phyloP scores from a whole-genome alignment of 2,329 filamentous ascomycete species.

The Ustulina deusta region DNA sequence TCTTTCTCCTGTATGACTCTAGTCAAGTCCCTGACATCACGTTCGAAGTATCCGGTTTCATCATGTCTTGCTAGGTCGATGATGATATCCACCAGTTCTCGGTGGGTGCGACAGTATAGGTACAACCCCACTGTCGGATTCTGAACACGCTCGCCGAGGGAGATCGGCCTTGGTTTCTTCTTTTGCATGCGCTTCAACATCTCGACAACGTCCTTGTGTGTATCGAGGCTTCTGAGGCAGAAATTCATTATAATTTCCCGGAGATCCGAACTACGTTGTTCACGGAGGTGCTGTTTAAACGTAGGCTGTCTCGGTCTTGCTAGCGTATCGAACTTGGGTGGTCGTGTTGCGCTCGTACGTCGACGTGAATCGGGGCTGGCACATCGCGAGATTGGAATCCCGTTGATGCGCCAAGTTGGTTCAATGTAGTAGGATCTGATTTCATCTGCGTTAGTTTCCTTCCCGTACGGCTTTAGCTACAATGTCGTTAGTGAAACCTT shows the following conservation, averaged over 20 bases:
- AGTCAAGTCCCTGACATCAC: constrained; percentile 33
- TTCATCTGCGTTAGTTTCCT: background rate
- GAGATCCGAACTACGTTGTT: constrained; percentile 28
- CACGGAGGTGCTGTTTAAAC: constrained; percentile 18
- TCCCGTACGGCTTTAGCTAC: too few relatives aligned
- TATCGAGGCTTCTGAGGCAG: constrained; percentile 30
- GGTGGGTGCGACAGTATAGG: constrained; percentile 38
- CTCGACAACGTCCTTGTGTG: constrained; percentile 34
- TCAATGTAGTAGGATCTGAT: constrained; percentile 36
- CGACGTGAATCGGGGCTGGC: background rate
- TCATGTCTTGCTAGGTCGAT: constrained; percentile 33
- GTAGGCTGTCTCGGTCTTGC: background rate
- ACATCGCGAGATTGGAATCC: constrained; percentile 22
- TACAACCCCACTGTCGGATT: constrained; percentile 37
- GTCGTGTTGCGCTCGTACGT: background rate
- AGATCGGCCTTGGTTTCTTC: constrained; percentile 28
- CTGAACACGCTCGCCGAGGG: constrained; percentile 11
- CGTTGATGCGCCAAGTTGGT: constrained; percentile 40
- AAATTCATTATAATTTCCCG: constrained; percentile 40
- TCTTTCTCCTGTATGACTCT: constrained; percentile 35
- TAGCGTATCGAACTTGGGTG: background rate
- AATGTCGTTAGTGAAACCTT: background rate
- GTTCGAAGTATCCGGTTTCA: constrained; percentile 24
- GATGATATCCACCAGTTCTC: constrained; percentile 38
- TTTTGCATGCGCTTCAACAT: constrained; percentile 37